These are phyloP conservation scores for Eleusine coracana DNA, from an alignment of 176 grass and related monocot species.

Conservation along the genomic window DNA sequence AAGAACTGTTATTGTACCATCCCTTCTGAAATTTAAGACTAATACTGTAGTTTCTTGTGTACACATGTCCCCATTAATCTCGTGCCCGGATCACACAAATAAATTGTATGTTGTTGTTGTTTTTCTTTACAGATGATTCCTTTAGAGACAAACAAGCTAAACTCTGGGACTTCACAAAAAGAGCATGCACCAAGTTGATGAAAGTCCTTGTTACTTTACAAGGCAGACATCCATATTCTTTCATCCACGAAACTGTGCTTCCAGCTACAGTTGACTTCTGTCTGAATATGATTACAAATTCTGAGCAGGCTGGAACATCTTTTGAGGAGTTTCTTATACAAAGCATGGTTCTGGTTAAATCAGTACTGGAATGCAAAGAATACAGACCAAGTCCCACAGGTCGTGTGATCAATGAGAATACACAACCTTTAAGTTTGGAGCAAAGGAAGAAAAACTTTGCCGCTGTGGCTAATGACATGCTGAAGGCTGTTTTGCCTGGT, in stretches of 20 bases:
- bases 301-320: constrained; percentile 59
- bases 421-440: constrained; percentile 67
- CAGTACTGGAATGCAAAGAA: constrained; percentile 91
- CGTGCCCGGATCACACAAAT: neutral
- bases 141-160: constrained; percentile 78
- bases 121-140: constrained; percentile 63
- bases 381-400: constrained; percentile 80
- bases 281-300: constrained; percentile 91
- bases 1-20: constrained; percentile 6
- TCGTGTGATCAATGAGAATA: constrained; percentile 66
- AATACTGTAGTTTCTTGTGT: neutral
- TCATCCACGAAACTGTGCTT: constrained; percentile 75
- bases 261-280: constrained; percentile 71
- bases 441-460: constrained; percentile 85
- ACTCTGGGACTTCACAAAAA: constrained; percentile 82
- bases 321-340: constrained; percentile 97
- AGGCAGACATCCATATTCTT: constrained; percentile 94
- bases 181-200: constrained; percentile 91
- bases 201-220: constrained; percentile 81
- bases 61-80: neutral
- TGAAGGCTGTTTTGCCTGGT: constrained; percentile 75
- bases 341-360: constrained; percentile 95
- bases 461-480: constrained; percentile 64
- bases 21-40: neutral
- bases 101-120: constrained; percentile 23